A percentile compares a stretch with the other conserved stretches of the same genome.
Evolutionary conservation across 2,329 filamentous ascomycete genomes (phyloP).

Genomic region (Fusarium armeniacum): DNA sequence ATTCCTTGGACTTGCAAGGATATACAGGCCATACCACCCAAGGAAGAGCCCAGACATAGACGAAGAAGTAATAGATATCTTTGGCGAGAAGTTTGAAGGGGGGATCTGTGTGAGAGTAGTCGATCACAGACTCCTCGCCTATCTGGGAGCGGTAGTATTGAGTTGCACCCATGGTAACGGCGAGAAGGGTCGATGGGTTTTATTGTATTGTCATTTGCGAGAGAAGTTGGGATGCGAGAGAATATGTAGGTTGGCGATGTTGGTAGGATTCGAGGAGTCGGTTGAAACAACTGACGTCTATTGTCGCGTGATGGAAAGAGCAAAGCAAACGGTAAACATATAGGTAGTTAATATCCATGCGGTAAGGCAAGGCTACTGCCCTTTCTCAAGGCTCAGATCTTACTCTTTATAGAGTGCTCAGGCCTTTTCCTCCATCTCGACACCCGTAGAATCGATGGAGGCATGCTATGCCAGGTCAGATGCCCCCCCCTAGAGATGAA

Average conservation of each 20-base stretch:
- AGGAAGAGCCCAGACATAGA: constrained; percentile 69
- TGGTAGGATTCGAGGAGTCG: constrained; percentile 2
- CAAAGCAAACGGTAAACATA: not conserved
- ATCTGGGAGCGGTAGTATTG: constrained; percentile 72
- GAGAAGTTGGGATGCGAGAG: not conserved
- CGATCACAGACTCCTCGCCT: constrained; percentile 69
- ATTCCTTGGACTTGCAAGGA: constrained; percentile 64
- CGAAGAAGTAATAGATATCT: constrained; percentile 69
- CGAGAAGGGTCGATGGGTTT: constrained; percentile 1
- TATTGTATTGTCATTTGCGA: constrained; percentile 7
- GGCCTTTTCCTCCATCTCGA: constrained; percentile 25
- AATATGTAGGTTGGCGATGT: not conserved
- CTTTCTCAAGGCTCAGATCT: constrained; percentile 3
- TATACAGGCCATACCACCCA: constrained; percentile 71
- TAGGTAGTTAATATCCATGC: constrained; percentile 4
- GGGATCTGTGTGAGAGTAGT: constrained; percentile 72
- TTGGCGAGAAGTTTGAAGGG: constrained; percentile 65
- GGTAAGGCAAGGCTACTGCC: constrained; percentile 23
- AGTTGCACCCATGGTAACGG: constrained; percentile 54
- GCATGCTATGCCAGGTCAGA: constrained; percentile 38
- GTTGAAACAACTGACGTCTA: constrained; percentile 13
- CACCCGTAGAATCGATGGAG: constrained; percentile 16
- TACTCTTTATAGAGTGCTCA: constrained; percentile 13
- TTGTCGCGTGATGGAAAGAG: constrained; percentile 17
- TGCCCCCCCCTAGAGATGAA: constrained; percentile 19